Base-by-base conservation (phyloP, 371 early-diverging fungal genomes). In the Mucor mucedo region DNA sequence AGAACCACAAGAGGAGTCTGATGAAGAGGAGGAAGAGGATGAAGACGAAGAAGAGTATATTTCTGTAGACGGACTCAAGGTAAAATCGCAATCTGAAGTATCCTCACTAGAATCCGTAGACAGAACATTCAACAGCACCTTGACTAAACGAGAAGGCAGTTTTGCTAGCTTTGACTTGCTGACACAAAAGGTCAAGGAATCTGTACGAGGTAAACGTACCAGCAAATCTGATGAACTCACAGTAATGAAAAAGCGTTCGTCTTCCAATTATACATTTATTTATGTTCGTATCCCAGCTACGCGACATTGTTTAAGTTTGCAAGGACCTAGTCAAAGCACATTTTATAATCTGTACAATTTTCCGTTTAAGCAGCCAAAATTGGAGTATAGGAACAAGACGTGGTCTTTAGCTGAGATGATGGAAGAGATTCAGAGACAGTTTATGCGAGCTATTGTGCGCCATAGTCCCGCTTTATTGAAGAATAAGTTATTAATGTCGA, bases 401-500 rank as follows among this genome's bases (percentile, higher is more conserved):
- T 93, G 92, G 91, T 86, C 90, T 7, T 85, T 86, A 82, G 80
- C 80, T 32, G 91, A 93, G 45, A 73, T 93, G 45, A 60, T 87
- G 35, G 80, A 82, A 27, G 81, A 77, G 3, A 76, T 93, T 27
- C 90, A 89, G 56, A 85, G 75, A 80, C 89, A 69, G 33, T 57
- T 64, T 48, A 5, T 57, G 11, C n/a, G 52, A 40, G 65, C 68
- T 28, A 47, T 56, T 33, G 6, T 65, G 6, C 39, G 52, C 2
- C 62, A 65, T 42, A 62, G 63, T 29, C 59, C 56, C 30, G 53
- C 55, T 16, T 21, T 58, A 13, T 7, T 69, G 0, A 59, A 61
- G 38, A 57, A 62, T 39, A 61, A 64, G 30, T 10, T 70, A 30
- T 10, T 70, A 6, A 33, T 65, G 32, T 21, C 47, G 4, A 45